Evolutionary conservation across 2,329 filamentous ascomycete species (phyloP).

Genomic region (Ophiosphaerella korrae): DNA sequence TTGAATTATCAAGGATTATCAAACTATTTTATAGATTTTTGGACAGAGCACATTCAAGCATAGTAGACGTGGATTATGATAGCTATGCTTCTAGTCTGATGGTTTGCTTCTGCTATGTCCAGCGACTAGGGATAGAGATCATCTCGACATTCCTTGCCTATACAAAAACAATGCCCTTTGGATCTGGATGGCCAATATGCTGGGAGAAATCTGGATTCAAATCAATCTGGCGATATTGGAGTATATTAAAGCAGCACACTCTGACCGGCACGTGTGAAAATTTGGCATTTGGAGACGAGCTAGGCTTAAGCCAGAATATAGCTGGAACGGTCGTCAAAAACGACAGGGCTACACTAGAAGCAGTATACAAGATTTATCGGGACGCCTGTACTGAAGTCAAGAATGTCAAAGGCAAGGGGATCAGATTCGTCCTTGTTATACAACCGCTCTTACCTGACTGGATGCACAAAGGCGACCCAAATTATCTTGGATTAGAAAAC

Average conservation of each 20-base stretch:
- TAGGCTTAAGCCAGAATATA: slow-evolving; percentile 33
- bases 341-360: slow-evolving; percentile 28
- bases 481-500: too few species aligned
- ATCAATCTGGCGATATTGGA: too few species aligned
- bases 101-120: slow-evolving; percentile 61
- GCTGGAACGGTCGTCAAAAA: slow-evolving; percentile 40
- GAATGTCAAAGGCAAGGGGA: slow-evolving; percentile 20
- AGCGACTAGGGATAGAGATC: slow-evolving; percentile 53
- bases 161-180: slow-evolving; percentile 23
- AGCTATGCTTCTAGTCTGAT: slow-evolving; percentile 55
- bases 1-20: too few species aligned
- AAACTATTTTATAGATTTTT: too few species aligned
- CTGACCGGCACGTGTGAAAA: slow-evolving; percentile 39
- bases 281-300: slow-evolving; percentile 33
- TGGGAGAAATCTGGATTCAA: slow-evolving; percentile 8
- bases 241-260: slow-evolving; percentile 15
- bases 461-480: too few species aligned
- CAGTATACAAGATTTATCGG: slow-evolving; percentile 27
- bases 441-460: slow-evolving; percentile 31
- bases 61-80: slow-evolving; percentile 5
- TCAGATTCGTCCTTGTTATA: slow-evolving; percentile 37
- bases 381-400: slow-evolving; percentile 24
- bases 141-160: slow-evolving; percentile 52
- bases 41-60: too few species aligned
- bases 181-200: slow-evolving; percentile 32